Evolutionary conservation across 768 basidiomycete genomes (phyloP).

Genomic region (Chalciporus pseudorubinellus): DNA sequence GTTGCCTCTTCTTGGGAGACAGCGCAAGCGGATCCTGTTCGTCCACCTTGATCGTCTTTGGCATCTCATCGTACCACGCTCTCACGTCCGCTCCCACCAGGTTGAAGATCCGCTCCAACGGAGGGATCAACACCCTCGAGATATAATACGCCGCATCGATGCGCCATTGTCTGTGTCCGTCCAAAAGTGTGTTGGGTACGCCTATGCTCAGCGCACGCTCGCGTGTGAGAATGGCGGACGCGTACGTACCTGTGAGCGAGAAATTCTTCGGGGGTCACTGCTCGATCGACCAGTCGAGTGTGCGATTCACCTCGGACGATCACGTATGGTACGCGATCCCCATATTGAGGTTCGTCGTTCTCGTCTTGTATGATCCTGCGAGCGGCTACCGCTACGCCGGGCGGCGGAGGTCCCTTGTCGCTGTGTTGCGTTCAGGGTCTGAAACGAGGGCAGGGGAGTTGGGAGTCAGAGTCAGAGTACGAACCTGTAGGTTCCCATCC

Average conservation of each 20-base stretch:
- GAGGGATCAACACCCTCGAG: conserved; percentile 79
- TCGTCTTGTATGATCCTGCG: conserved; percentile 71
- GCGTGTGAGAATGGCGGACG: no score
- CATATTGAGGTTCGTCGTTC: conserved; percentile 85
- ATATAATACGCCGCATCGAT: conserved; percentile 94
- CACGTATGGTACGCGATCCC: conserved; percentile 91
- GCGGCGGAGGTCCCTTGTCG: conserved; percentile 81
- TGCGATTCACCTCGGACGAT: conserved; percentile 66
- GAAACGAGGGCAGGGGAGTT: neutral
- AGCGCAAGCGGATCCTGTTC: conserved; percentile 34
- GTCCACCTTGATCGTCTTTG: conserved; percentile 47
- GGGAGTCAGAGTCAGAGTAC: no score
- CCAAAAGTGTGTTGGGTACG: no score
- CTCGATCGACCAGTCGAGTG: conserved; percentile 69
- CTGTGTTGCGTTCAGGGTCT: conserved; percentile 39
- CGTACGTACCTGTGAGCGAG: conserved; percentile 55
- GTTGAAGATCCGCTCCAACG: conserved; percentile 87
- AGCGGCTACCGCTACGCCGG: conserved; percentile 88
- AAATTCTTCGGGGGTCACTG: conserved; percentile 70
- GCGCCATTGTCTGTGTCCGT: conserved; percentile 51
- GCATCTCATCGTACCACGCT: conserved; percentile 88
- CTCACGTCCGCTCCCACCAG: conserved; percentile 86
- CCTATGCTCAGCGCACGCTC: no score
- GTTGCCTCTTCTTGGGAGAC: conserved; percentile 37
- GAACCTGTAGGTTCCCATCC: conserved; percentile 89